Evolutionary conservation across 139 green algal species (phyloP), one percentile per base, ranked within the genome.

Genomic region (Trebouxia sp.): DNA sequence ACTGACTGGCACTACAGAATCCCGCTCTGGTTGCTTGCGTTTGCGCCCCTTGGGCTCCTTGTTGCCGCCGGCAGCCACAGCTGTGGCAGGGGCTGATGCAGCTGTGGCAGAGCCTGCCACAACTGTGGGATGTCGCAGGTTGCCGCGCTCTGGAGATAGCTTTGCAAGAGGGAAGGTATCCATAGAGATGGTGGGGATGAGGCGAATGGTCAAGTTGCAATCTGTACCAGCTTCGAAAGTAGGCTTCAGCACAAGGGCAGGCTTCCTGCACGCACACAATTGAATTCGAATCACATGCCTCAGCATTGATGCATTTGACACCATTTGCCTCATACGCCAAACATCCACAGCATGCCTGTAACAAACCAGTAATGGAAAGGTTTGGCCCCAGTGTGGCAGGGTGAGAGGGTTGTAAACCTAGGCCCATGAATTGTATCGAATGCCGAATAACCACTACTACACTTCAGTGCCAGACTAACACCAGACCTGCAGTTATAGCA

Each of bases 111-210:
- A 75, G 38, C n/a, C 51, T 12, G 75, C 72, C n/a, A 48, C 39
- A 39, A 22, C 41, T 35, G 45, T 45, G 28, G 75, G 76, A 2
- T 28, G 48, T 1, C 83, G 81, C 65, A 94, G 58, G 72, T 86
- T 90, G 74, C 91, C 91, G 11, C 84, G 76, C 26, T 84, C 79
- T 17, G 93, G 90, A 0, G 75, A 77, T 11, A 96, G 87, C 56
- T 89, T 89, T 32, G 51, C 30, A 3, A 92, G 48, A 3, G 87
- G 76, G 51, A 95, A 93, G 8, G 76, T n/a, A 24, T 80, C 70
- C 0, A 66, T 74, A 0, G 85, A 22, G 1, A 84, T 15, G 0
- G 69, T 78, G n/a, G 80, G 69, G 39, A 84, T 35, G 28, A 84
- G 43, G 28, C 80, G 70, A 15, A 84, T 62, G 39, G 32, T 51